Conservation (phyloP, 108 stramenopile species). For the Parmales sp. region DNA sequence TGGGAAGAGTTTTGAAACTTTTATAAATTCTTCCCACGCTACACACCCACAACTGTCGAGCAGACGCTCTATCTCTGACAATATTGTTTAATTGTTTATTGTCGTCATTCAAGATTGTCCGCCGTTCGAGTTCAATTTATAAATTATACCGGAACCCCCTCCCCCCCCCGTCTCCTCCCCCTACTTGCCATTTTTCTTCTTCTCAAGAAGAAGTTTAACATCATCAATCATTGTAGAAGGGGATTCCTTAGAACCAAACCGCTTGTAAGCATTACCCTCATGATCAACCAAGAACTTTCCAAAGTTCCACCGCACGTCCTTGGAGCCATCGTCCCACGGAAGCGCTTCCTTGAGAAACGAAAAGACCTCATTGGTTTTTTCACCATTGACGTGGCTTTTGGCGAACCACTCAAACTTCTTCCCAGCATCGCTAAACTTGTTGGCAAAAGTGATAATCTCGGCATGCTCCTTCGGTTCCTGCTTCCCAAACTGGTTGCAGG, state of each 20-base stretch:
- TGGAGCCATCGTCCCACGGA: conserved; percentile 2
- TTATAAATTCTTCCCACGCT: no score
- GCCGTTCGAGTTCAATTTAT: no score
- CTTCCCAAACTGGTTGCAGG: conserved; percentile 38
- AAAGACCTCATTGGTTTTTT: conserved; percentile 7
- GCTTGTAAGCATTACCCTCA: neutral
- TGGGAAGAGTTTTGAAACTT: no score
- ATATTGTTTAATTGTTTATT: no score
- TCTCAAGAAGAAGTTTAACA: neutral
- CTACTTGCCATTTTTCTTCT: neutral
- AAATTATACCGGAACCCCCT: no score
- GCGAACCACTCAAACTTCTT: neutral
- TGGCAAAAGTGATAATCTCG: neutral
- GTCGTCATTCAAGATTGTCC: no score
- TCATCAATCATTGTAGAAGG: neutral
- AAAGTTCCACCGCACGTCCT: conserved; percentile 12
- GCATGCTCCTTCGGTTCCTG: conserved; percentile 19
- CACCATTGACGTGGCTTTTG: neutral
- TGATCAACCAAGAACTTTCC: neutral
- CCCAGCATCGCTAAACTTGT: neutral
- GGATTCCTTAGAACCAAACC: neutral
- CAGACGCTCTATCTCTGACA: no score
- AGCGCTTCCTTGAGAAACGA: neutral
- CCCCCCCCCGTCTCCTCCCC: no score
- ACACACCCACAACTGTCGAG: no score